Evolutionary conservation across 345 rosid genomes (phyloP).

Genomic region (Eutrema japonicum): DNA sequence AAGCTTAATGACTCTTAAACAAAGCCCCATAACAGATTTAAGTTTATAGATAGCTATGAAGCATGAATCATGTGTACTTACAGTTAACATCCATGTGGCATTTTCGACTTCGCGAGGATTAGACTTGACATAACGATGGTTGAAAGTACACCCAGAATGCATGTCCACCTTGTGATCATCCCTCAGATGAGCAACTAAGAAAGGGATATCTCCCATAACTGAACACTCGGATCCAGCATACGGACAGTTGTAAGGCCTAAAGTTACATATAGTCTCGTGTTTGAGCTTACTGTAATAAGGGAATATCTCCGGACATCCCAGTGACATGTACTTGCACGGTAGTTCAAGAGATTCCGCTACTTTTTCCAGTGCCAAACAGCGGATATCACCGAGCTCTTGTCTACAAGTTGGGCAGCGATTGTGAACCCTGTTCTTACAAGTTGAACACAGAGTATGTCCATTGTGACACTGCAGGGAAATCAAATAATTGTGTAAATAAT

Average conservation of each 20-base stretch:
- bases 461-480: constrained; percentile 79
- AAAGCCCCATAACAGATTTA: too few relatives aligned
- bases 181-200: constrained; percentile 84
- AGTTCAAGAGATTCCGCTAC: constrained; percentile 92
- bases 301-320: constrained; percentile 91
- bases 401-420: constrained; percentile 96
- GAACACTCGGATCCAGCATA: constrained; percentile 96
- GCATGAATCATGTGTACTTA: constrained; percentile 48
- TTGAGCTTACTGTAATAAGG: constrained; percentile 96
- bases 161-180: constrained; percentile 98
- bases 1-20: too few relatives aligned
- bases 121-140: constrained; percentile 96
- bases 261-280: constrained; percentile 84
- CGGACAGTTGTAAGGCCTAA: constrained; percentile 90
- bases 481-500: constrained; percentile 10
- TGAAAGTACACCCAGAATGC: constrained; percentile 96
- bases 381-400: constrained; percentile 97
- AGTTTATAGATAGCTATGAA: not conserved
- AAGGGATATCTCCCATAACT: constrained; percentile 78
- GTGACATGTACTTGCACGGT: constrained; percentile 78
- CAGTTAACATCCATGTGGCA: constrained; percentile 98
- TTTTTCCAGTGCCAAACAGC: constrained; percentile 91
- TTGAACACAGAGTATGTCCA: constrained; percentile 95
- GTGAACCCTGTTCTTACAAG: constrained; percentile 87
- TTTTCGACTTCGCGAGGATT: constrained; percentile 99